Percentiles rank a stretch among this genome's conserved stretches.
These are phyloP conservation scores for Ensete glaucum DNA, from an alignment of 176 grass and related monocot genomes.

Conservation along the genomic window DNA sequence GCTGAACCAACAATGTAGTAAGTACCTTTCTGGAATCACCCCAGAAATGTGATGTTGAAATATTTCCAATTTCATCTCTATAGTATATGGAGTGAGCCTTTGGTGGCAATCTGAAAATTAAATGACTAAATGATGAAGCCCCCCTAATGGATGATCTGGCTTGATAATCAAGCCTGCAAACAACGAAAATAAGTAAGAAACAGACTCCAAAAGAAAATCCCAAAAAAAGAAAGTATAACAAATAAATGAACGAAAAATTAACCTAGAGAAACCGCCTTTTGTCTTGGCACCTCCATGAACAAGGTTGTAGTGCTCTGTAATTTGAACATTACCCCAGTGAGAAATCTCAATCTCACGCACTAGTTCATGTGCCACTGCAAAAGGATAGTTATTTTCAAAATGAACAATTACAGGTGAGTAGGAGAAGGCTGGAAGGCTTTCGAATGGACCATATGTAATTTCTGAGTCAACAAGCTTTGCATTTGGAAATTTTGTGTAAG, in stretches of 20 bases:
- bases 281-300: constrained; percentile 76
- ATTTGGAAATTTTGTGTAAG: constrained; percentile 72
- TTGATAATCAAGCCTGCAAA: constrained; percentile 87
- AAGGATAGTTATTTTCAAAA: constrained; percentile 97
- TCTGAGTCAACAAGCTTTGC: constrained; percentile 66
- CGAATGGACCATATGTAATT: constrained; percentile 79
- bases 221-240: constrained; percentile 8
- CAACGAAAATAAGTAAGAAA: constrained; percentile 1
- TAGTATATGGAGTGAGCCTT: constrained; percentile 93
- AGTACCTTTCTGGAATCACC: constrained; percentile 87
- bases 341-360: constrained; percentile 92
- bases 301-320: constrained; percentile 87
- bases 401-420: constrained; percentile 63
- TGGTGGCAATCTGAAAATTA: constrained; percentile 75
- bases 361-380: constrained; percentile 77
- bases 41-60: constrained; percentile 95
- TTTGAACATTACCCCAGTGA: constrained; percentile 86
- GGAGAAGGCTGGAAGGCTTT: constrained; percentile 63
- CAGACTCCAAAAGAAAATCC: constrained; percentile 2
- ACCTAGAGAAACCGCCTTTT: constrained; percentile 98
- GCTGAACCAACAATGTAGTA: constrained; percentile 14
- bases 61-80: constrained; percentile 99
- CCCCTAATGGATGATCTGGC: constrained; percentile 67
- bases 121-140: constrained; percentile 73
- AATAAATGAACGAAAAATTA: constrained; percentile 8